Evolutionary conservation across 2,329 filamentous ascomycete species (phyloP).

Genomic region (Trichoderma pleuroti): DNA sequence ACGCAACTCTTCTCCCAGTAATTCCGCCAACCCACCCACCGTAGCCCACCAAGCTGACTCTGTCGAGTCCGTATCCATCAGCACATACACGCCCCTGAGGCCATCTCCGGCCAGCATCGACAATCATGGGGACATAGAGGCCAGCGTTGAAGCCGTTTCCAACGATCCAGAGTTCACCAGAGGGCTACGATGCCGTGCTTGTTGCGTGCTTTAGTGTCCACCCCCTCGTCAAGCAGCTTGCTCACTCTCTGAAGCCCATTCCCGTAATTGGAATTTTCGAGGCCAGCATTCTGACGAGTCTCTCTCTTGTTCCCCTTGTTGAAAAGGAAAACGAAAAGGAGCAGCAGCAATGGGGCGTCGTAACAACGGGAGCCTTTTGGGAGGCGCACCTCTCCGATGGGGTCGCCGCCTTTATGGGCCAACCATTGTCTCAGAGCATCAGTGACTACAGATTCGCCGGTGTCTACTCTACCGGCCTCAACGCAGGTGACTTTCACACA

Average conservation of each 20-base stretch:
- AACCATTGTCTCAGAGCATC: conserved; percentile 16
- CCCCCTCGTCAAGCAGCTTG: conserved; percentile 64
- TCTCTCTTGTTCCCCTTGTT: conserved; percentile 45
- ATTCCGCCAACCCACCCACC: conserved; percentile 42
- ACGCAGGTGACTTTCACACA: conserved; percentile 74
- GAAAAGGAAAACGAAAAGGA: conserved; percentile 32
- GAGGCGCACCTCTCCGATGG: conserved; percentile 66
- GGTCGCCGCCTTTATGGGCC: conserved; percentile 61
- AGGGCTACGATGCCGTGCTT: conserved; percentile 68
- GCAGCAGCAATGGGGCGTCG: conserved; percentile 66
- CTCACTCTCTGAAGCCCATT: conserved; percentile 29
- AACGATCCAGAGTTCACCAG: conserved; percentile 46
- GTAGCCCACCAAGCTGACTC: conserved; percentile 12
- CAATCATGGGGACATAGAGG: conserved; percentile 62
- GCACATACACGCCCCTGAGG: conserved; percentile 63
- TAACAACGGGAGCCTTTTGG: conserved; percentile 85
- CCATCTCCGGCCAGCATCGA: conserved; percentile 73
- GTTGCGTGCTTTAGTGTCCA: conserved; percentile 88
- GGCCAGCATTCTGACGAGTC: conserved; percentile 64
- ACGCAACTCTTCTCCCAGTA: conserved; percentile 5
- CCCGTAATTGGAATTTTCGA: conserved; percentile 73
- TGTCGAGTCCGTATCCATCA: conserved; percentile 44
- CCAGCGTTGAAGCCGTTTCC: conserved; percentile 61
- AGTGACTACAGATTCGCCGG: conserved; percentile 61
- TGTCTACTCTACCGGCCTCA: conserved; percentile 77